Evolutionary conservation across 257 asterid genomes (phyloP).

Genomic region (Salvia splendens): DNA sequence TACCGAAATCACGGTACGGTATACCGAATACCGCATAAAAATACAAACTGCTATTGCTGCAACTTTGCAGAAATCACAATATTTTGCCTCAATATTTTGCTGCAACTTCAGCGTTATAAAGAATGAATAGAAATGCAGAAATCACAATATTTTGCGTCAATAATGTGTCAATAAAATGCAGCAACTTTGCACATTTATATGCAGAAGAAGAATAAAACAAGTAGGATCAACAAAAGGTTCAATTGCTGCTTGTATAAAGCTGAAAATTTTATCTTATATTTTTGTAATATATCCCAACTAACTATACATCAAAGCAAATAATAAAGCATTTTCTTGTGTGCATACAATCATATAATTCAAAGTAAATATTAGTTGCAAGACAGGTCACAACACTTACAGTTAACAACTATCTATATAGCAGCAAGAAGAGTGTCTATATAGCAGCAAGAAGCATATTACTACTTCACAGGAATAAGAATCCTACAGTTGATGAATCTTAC

Average conservation of each 20-base stretch:
- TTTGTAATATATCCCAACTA: not conserved
- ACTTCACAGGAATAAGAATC: too few species aligned
- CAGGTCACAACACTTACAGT: not conserved
- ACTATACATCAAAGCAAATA: not conserved
- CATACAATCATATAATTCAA: too few species aligned
- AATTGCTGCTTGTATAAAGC: not conserved
- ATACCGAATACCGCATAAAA: too few species aligned
- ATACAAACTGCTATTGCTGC: too few species aligned
- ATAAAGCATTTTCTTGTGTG: not conserved
- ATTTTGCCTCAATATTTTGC: too few species aligned
- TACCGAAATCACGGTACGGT: too few species aligned
- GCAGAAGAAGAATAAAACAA: not conserved
- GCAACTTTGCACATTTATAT: not conserved
- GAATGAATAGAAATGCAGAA: not conserved
- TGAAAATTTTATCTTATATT: not conserved
- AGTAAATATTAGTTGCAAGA: not conserved
- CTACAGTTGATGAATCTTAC: too few species aligned
- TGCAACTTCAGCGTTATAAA: not conserved
- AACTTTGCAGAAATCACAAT: too few species aligned
- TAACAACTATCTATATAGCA: not conserved
- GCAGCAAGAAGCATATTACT: too few species aligned
- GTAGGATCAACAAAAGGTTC: not conserved
- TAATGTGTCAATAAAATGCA: not conserved
- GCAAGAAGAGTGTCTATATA: slow-evolving; percentile 3
- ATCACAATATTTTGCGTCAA: too few species aligned